Evolutionary conservation across 2,329 filamentous ascomycete species (phyloP), one percentile per base, ranked within the genome.

Genomic region (Colletotrichum liriopes): DNA sequence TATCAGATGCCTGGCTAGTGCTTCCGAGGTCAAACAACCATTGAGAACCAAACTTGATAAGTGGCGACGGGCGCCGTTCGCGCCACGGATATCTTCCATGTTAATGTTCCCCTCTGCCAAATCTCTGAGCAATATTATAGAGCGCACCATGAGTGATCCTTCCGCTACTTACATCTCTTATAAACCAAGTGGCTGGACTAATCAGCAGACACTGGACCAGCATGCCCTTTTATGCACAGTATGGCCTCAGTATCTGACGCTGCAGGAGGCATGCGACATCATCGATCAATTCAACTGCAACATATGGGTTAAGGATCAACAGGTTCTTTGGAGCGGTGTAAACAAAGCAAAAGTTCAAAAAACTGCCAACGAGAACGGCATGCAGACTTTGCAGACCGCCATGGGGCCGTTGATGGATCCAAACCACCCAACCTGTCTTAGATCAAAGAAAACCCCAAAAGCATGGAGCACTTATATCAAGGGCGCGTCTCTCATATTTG

Each of bases 321-420:
- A 64, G 26, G 16, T 64, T 1, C 23, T 64, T 4, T 54, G 61
- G 61, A 64, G 47, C 26, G 47, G 47, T 16, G 20, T 20, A 9
- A 0, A 20, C 1, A 0, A 2, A 5, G 2, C 3, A 5, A 5
- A 32, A 2, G 37, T 32, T n/a, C 23, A 43, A 3, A 29, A 2
- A 16, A n/a, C n/a, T 18, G 61, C 47, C 5, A 18, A 41, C 18
- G 11, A 32, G 16, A 1, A 39, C 11, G 35, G 37, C 6, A 41
- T 52, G 37, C 61, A 64, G 26, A 54, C 61, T n/a, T 26, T 54
- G n/a, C 47, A 29, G 16, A 14, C n/a, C 5, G 61, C 23, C 1
- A 64, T 54, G 61, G 47, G 61, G 23, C 47, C 61, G 9, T 26
- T 64, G n/a, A 54, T 64, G 61, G 61, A 39, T 11, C 11, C 23